Evolutionary conservation across 2,329 filamentous ascomycete species (phyloP), one percentile per base, ranked within the genome.

Genomic region (Cercospora zeina): DNA sequence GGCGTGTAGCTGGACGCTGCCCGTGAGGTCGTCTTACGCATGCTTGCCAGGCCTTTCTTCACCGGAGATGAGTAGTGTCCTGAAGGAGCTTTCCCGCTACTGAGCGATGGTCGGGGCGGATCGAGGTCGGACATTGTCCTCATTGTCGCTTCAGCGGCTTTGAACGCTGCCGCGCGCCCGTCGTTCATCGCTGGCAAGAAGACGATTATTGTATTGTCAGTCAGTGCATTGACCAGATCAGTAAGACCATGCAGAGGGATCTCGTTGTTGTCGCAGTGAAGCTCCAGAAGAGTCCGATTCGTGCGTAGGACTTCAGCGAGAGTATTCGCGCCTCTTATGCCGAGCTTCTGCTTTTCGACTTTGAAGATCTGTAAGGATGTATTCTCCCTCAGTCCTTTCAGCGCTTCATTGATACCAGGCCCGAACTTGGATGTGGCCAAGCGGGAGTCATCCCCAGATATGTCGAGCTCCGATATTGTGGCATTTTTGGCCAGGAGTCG

Each of bases 261-360:
- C 59, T 86, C 85, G 70, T 91, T 91, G 72, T 88, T 86, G 65
- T 88, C 87, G 73, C 88, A 90, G 68, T 89, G 81, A 5, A 91
- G 79, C 71, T 90, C 85, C 27, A 82, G 80, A 4, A 91, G 76
- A 1, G 82, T 83, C 1, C 75, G 79, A 69, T 90, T 90, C 64
- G 80, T 80, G 69, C 87, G 85, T 36, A 90, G 76, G 14, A 90
- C 87, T 16, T 88, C 87, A 1, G 87, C 85, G 36, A 90, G 78
- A 0, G 87, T 88, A 69, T 84, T 89, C 3, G 88, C 87, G 33
- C 88, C 88, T 74, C 87, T 86, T 21, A 89, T 73, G 3, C 88
- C 88, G 6, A 90, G 80, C 65, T 85, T 87, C 75, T 90, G 88
- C 71, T 87, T 78, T 72, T 88, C 85, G 58, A 90, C 87, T 59